Conservation (phyloP, 148 eudicot species). For the Oxyria digyna region DNA sequence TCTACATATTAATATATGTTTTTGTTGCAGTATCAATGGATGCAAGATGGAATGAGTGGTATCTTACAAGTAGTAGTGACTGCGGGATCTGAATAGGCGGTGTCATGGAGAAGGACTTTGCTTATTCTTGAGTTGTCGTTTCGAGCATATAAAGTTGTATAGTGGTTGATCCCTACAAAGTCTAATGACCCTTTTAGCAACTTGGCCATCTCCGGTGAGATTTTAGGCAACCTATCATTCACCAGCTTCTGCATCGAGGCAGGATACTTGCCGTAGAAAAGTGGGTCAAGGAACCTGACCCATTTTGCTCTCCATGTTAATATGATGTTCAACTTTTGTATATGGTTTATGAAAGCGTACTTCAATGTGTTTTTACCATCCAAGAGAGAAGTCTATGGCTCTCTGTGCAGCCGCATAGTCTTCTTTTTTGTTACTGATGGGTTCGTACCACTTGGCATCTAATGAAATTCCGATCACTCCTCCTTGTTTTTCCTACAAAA, state of each 20-base stretch:
- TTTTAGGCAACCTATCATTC: slow-evolving; percentile 54
- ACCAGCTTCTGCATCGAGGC: slow-evolving; percentile 67
- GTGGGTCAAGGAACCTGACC: slow-evolving; percentile 93
- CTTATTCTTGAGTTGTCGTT: slow-evolving; percentile 56
- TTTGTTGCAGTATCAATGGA: too few relatives aligned
- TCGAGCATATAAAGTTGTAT: slow-evolving; percentile 71
- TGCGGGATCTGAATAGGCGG: slow-evolving; percentile 65
- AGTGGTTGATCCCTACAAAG: slow-evolving; percentile 81
- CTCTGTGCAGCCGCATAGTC: slow-evolving; percentile 71
- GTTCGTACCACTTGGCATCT: slow-evolving; percentile 90
- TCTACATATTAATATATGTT: too few relatives aligned
- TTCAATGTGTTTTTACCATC: slow-evolving; percentile 53
- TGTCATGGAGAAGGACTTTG: slow-evolving; percentile 60
- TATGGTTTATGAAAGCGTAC: not conserved
- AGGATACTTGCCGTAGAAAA: slow-evolving; percentile 66
- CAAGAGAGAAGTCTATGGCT: slow-evolving; percentile 74
- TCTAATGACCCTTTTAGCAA: slow-evolving; percentile 48
- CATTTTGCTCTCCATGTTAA: not conserved
- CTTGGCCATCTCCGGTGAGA: slow-evolving; percentile 35
- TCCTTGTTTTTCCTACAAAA: slow-evolving; percentile 51
- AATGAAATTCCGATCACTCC: slow-evolving; percentile 71
- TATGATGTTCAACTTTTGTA: not conserved
- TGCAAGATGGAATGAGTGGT: not conserved
- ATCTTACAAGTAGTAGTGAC: slow-evolving; percentile 72
- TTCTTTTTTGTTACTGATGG: slow-evolving; percentile 48